Evolutionary conservation across 441 rosid species (phyloP).

Genomic region (Breynia disticha): DNA sequence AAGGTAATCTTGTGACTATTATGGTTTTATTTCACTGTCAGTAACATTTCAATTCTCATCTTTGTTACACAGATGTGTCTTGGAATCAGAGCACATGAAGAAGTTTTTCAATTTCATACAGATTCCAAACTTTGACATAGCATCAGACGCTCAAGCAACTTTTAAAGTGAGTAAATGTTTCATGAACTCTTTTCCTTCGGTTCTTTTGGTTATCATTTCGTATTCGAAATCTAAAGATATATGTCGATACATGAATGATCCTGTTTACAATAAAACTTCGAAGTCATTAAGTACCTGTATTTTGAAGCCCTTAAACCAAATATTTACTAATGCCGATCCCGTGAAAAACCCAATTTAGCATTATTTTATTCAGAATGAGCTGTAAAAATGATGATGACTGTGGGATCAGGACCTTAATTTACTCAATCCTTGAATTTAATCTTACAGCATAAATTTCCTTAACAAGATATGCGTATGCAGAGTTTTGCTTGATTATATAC

Average conservation of each 20-base stretch:
- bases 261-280: neutral
- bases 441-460: no score
- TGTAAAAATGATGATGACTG: no score
- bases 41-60: neutral
- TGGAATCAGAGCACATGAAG: slow-evolving; percentile 49
- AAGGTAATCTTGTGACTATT: no score
- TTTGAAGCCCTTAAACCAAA: neutral
- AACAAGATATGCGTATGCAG: no score
- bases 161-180: slow-evolving; percentile 34
- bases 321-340: neutral
- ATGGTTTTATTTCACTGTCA: neutral
- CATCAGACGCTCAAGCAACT: slow-evolving; percentile 67
- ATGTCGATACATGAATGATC: neutral
- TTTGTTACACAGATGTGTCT: slow-evolving; percentile 42
- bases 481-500: neutral
- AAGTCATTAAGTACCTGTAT: neutral
- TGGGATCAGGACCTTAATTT: no score
- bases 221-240: neutral
- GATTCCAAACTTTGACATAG: slow-evolving; percentile 65
- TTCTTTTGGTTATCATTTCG: neutral
- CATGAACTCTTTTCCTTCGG: neutral
- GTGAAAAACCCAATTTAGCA: neutral
- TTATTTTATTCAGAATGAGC: neutral
- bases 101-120: slow-evolving; percentile 54
- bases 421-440: no score